A percentile compares a stretch with the other conserved stretches of the same genome.
Evolutionary conservation across 768 basidiomycete species (phyloP).

Genomic region (Termitomyces titanicus): DNA sequence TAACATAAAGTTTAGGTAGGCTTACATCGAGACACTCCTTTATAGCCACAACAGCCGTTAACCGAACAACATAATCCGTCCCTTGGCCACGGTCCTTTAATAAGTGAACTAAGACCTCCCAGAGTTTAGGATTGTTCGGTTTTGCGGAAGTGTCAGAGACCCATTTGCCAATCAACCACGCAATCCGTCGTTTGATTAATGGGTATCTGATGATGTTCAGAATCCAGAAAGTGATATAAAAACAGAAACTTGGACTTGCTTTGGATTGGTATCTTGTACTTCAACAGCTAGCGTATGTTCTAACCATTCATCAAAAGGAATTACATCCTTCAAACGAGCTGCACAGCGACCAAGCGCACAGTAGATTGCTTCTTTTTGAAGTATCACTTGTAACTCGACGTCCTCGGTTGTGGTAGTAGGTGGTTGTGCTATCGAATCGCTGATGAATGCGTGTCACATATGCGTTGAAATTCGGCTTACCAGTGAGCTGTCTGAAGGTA

Average conservation of each 20-base stretch:
- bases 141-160: constrained; percentile 62
- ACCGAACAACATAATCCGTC: constrained; percentile 80
- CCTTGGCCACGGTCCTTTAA: constrained; percentile 65
- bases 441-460: not conserved
- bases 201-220: constrained; percentile 55
- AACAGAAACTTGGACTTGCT: constrained; percentile 33
- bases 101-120: constrained; percentile 80
- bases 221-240: constrained; percentile 3
- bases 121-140: constrained; percentile 61
- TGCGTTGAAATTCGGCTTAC: constrained; percentile 35
- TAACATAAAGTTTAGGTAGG: not conserved
- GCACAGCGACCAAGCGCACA: constrained; percentile 88
- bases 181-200: constrained; percentile 91
- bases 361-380: constrained; percentile 85
- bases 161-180: constrained; percentile 94
- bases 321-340: constrained; percentile 49
- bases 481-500: constrained; percentile 56
- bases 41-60: constrained; percentile 79
- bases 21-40: constrained; percentile 84
- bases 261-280: constrained; percentile 53
- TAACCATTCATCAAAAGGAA: constrained; percentile 74
- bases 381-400: constrained; percentile 50
- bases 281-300: constrained; percentile 55
- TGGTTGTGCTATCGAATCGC: constrained; percentile 34
- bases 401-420: constrained; percentile 19